Evolutionary conservation across 1,284 basidiomycete genomes (phyloP).

Genomic region (Trichosporon faecale): DNA sequence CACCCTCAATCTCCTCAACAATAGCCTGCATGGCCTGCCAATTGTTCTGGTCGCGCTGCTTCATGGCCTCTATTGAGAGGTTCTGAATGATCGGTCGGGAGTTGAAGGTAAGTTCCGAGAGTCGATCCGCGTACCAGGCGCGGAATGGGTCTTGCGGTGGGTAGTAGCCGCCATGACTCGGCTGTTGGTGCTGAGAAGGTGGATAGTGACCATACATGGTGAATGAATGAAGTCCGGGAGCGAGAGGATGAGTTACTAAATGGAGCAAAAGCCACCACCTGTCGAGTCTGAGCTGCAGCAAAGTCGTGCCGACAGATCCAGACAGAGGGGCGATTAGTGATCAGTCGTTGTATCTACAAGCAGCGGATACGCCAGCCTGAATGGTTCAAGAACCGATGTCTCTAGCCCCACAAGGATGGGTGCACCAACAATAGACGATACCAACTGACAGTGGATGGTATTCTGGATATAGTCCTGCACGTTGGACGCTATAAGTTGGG

Average conservation of each 20-base stretch:
- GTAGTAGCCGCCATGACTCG: constrained; percentile 13
- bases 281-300: constrained; percentile 5
- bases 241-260: constrained; percentile 1
- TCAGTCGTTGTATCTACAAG: constrained; percentile 9
- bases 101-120: constrained; percentile 86
- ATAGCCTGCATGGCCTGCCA: constrained; percentile 73
- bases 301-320: background rate
- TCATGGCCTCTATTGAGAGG: constrained; percentile 90
- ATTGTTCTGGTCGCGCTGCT: constrained; percentile 59
- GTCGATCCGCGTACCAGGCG: constrained; percentile 66
- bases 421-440: constrained; percentile 10
- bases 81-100: constrained; percentile 93
- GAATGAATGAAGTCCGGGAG: background rate
- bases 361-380: constrained; percentile 2
- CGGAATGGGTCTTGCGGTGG: constrained; percentile 43
- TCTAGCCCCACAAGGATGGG: background rate
- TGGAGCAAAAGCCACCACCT: background rate
- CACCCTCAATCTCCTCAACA: constrained; percentile 79
- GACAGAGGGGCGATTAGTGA: constrained; percentile 7
- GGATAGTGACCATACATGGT: constrained; percentile 12
- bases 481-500: constrained; percentile 10
- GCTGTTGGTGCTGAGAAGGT: background rate
- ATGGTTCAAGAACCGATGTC: constrained; percentile 5
- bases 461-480: constrained; percentile 9
- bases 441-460: constrained; percentile 12